These are phyloP conservation scores for Calonectria pauciramosa DNA, from an alignment of 2,329 filamentous ascomycete species.

Conservation along the genomic window DNA sequence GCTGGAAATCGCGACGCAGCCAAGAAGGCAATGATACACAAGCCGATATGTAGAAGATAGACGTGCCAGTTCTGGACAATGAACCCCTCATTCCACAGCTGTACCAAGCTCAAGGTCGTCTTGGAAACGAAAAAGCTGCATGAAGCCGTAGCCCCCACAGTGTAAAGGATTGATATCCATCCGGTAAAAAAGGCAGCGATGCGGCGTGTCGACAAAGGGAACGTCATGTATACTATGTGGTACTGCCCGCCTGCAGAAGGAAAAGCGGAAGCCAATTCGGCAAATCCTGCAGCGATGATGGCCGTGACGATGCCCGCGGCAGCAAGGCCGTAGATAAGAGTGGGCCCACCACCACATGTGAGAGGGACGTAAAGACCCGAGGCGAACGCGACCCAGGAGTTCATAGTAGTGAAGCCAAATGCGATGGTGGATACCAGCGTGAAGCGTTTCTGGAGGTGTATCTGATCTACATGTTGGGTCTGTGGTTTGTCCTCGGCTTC, in stretches of 20 bases:
- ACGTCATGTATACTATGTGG: conserved; percentile 44
- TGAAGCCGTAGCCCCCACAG: conserved; percentile 41
- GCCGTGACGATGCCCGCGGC: conserved; percentile 38
- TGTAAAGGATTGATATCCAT: conserved; percentile 43
- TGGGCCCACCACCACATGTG: conserved; percentile 41
- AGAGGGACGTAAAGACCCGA: conserved; percentile 41
- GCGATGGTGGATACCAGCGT: conserved; percentile 42
- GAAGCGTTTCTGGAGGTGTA: conserved; percentile 40
- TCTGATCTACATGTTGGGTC: not conserved
- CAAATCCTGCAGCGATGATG: conserved; percentile 41
- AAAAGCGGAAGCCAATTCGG: conserved; percentile 42
- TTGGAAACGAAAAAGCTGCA: conserved; percentile 44
- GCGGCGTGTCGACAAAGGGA: conserved; percentile 38
- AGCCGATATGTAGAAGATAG: conserved; percentile 41
- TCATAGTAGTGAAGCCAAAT: conserved; percentile 44
- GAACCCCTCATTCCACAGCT: conserved; percentile 37
- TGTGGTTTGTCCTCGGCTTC: too few relatives aligned
- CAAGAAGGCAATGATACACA: conserved; percentile 39
- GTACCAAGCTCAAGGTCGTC: conserved; percentile 38
- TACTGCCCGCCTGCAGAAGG: conserved; percentile 45
- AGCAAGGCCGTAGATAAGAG: conserved; percentile 43
- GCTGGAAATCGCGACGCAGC: conserved; percentile 36
- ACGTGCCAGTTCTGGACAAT: conserved; percentile 40
- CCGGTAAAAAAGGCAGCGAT: conserved; percentile 42
- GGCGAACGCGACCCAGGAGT: conserved; percentile 44